Base-by-base conservation (phyloP, 306 rosid genomes). In the Mimosa bimucronata region DNA sequence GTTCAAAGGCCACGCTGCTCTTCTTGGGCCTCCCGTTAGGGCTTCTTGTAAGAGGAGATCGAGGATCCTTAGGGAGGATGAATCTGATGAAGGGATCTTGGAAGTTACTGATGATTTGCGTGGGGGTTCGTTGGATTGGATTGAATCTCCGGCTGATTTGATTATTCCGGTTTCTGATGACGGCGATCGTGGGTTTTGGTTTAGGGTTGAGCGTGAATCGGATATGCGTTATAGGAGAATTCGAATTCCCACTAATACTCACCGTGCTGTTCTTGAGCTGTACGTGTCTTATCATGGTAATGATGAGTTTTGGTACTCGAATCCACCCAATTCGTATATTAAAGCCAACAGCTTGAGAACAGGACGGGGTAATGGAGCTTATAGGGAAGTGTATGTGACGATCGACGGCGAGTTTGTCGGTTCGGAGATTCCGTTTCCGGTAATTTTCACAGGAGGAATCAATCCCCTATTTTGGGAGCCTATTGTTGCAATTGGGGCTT, bases 271-370 rank as follows among this genome's bases (percentile, higher is more conserved):
- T 29, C 66, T 93, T 26, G 98, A 93, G 58, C 41, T 93, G 28
- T 93, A 68, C 26, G 93, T 87, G 57, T 93, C 98, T 57, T 93
- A 82, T 41, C 97, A 91, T 53, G 98, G 97, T 60, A 87, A 91
- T 78, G 98, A 93, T 60, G 98, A 93, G 87, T 93, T 91, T 66
- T 93, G 98, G 98, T 93, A 93, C 86, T 88, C 97, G 12, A 93
- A 93, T 58, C 93, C 97, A 10, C 90, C 98, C 6, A 82, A 67
- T 83, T 82, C 92, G 18, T 93, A 93, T 75, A 83, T 93, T 52
- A 68, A 26, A 10, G 18, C 84, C 19, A 93, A 93, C 74, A 82
- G 87, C 50, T 78, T 93, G 30, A 42, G 69, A 0, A 93, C 97
- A 0, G 85, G 80, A 40, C 91, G 97, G 6, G 97, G 91, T 0